Percentiles rank a stretch among this genome's conserved stretches.
Evolutionary conservation across 1,284 basidiomycete genomes (phyloP).

Genomic region (Tilletia caries): DNA sequence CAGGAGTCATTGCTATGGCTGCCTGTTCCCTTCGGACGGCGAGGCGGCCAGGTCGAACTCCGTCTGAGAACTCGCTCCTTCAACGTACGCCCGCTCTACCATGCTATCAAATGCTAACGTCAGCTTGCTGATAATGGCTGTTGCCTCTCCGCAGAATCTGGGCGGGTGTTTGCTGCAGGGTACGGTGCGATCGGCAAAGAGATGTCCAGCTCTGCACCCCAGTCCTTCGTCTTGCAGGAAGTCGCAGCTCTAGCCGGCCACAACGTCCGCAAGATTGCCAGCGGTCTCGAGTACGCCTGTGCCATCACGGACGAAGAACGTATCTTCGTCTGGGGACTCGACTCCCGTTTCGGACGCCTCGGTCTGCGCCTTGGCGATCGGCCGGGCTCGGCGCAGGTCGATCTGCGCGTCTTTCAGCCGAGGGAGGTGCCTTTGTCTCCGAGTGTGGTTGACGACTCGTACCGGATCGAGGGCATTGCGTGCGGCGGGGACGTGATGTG

Average conservation of each 20-base stretch:
- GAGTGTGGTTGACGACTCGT: neutral
- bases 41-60: neutral
- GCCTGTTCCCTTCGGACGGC: conserved; percentile 4
- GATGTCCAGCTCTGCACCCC: neutral
- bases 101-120: no score
- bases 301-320: neutral
- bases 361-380: neutral
- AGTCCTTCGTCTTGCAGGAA: neutral
- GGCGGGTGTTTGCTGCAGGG: conserved; percentile 5
- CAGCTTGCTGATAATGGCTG: neutral
- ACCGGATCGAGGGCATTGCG: neutral
- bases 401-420: conserved; percentile 2
- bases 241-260: neutral
- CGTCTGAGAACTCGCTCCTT: neutral
- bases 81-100: neutral
- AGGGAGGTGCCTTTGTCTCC: neutral
- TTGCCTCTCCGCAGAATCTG: neutral
- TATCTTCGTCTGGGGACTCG: conserved; percentile 12
- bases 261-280: conserved; percentile 1
- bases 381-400: neutral
- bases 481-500: neutral
- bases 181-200: conserved; percentile 14
- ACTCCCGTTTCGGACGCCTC: conserved; percentile 4
- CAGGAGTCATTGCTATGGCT: neutral
- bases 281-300: conserved; percentile 12